These are phyloP conservation scores for Cordyceps cicadae DNA, from an alignment of 2,329 filamentous ascomycete genomes.

Conservation along the genomic window DNA sequence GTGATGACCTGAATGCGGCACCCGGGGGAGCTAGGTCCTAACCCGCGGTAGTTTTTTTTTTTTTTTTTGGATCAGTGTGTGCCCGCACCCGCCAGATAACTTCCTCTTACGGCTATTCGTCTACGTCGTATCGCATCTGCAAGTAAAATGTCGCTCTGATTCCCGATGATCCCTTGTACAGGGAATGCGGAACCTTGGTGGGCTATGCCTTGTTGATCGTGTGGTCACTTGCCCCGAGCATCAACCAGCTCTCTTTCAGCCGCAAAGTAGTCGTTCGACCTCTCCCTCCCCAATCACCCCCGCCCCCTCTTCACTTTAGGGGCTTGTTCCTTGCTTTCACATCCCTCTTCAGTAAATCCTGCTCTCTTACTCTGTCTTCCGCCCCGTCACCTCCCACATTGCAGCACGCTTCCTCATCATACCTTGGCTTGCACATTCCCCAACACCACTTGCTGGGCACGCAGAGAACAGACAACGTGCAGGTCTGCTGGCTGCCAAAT, in stretches of 20 bases:
- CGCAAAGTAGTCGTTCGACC: background rate
- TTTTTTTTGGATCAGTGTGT: background rate
- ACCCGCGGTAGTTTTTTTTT: background rate
- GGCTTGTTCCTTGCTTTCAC: too few relatives aligned
- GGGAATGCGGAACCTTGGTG: background rate
- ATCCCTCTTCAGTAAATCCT: background rate
- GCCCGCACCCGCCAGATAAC: background rate
- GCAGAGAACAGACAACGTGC: too few relatives aligned
- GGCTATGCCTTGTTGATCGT: background rate
- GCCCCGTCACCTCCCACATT: background rate
- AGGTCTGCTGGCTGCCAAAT: background rate
- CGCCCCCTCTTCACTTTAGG: background rate
- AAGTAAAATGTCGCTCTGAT: background rate
- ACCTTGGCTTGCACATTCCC: too few relatives aligned
- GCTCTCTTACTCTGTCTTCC: background rate
- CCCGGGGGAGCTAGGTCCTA: background rate
- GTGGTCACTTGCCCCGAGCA: background rate
- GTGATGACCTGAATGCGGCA: background rate
- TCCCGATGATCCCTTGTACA: background rate
- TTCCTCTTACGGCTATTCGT: background rate
- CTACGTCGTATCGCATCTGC: background rate
- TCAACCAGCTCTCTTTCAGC: background rate
- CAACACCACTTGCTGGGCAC: too few relatives aligned
- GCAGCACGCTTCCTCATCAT: background rate
- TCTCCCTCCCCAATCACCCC: background rate